These are phyloP conservation scores for Calamus simplicifolius DNA, from an alignment of 176 grass and related monocot genomes.

Conservation along the genomic window DNA sequence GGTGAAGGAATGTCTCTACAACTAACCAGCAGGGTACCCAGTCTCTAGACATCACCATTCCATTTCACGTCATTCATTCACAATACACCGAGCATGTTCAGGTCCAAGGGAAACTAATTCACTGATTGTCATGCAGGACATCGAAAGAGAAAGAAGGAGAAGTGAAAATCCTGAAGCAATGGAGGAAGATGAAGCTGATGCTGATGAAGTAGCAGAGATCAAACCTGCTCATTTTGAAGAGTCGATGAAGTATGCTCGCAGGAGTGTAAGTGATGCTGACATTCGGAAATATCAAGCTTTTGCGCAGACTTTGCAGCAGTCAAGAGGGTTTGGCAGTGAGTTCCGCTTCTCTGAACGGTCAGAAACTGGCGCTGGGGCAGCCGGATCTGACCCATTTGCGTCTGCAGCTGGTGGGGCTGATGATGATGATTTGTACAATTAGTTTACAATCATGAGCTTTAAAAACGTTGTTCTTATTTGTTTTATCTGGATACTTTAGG, in stretches of 20 bases:
- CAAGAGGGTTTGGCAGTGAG: constrained; percentile 11
- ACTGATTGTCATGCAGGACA: constrained; percentile 5
- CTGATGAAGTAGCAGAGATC: constrained; percentile 10
- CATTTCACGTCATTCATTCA: too few species aligned
- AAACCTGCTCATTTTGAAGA: constrained; percentile 20
- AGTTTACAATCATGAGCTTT: neutral
- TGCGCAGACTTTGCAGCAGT: constrained; percentile 20
- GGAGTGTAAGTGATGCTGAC: constrained; percentile 17
- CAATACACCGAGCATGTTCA: too few species aligned
- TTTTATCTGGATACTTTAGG: too few species aligned
- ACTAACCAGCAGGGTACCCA: too few species aligned
- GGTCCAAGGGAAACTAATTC: too few species aligned
- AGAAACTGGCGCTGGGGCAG: neutral
- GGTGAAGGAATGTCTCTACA: too few species aligned
- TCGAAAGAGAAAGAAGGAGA: constrained; percentile 11
- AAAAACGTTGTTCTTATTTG: too few species aligned
- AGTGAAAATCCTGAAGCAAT: constrained; percentile 17
- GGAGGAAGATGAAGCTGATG: constrained; percentile 14
- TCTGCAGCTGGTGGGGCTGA: neutral
- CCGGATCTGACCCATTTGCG: neutral
- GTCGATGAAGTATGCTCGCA: constrained; percentile 12
- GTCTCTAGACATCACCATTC: too few species aligned
- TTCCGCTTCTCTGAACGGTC: constrained; percentile 15
- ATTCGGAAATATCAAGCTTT: constrained; percentile 19
- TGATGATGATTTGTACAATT: constrained; percentile 18